These are phyloP conservation scores for Brassica juncea DNA, from an alignment of 345 rosid species.

Conservation along the genomic window DNA sequence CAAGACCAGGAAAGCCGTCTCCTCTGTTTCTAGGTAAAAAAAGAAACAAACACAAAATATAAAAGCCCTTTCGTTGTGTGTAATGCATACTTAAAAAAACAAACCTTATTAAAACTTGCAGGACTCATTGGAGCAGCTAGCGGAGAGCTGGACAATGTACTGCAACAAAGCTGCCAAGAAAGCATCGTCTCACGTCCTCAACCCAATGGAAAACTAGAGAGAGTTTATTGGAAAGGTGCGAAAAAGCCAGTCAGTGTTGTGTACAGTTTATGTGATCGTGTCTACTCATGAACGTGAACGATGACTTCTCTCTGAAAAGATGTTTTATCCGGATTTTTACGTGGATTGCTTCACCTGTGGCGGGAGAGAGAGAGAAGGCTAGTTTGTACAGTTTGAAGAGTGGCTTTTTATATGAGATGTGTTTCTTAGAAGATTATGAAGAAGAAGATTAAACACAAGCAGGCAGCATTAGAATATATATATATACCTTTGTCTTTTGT, in stretches of 20 bases:
- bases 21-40: slow-evolving; percentile 79
- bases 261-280: slow-evolving; percentile 59
- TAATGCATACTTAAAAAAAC: background rate
- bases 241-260: slow-evolving; percentile 52
- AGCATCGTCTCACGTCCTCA: slow-evolving; percentile 43
- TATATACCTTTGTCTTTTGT: slow-evolving; percentile 41
- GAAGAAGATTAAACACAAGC: slow-evolving; percentile 26
- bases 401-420: slow-evolving; percentile 28
- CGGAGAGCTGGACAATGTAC: slow-evolving; percentile 56
- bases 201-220: slow-evolving; percentile 44
- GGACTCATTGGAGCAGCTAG: slow-evolving; percentile 88
- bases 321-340: slow-evolving; percentile 36
- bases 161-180: slow-evolving; percentile 48
- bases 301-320: slow-evolving; percentile 28
- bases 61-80: background rate
- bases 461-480: slow-evolving; percentile 17
- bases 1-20: slow-evolving; percentile 94
- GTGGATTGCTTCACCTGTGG: slow-evolving; percentile 35
- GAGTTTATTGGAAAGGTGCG: slow-evolving; percentile 50
- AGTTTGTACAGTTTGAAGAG: slow-evolving; percentile 37
- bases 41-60: background rate
- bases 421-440: slow-evolving; percentile 16
- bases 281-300: slow-evolving; percentile 51
- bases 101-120: slow-evolving; percentile 34
- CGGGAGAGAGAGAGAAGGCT: slow-evolving; percentile 26